Evolutionary conservation across 2,329 filamentous ascomycete genomes (phyloP), one percentile per base, ranked within the genome.

Genomic region (Lithohypha guttulata): DNA sequence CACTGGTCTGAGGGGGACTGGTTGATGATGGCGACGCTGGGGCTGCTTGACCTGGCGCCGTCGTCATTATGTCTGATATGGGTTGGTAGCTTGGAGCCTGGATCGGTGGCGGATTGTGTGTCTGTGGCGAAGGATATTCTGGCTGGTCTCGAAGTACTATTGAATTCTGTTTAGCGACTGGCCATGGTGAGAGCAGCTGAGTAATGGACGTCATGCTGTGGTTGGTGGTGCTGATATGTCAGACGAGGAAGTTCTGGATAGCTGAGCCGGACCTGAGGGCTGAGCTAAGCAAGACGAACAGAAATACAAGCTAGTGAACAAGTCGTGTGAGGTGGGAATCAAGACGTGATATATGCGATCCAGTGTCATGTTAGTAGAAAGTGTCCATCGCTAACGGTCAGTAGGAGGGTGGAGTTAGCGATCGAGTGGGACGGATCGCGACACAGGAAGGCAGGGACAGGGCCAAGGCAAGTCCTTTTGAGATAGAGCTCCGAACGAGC

Each of bases 161-260:
- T 36, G 49, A 46, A 42, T 50, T 42, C 32, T 48, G 48, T 49
- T 48, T 46, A 34, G 50, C 44, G 22, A 34, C 38, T 30, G 49
- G 49, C 48, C 46, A 50, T 32, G 49, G 49, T 21, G 49, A 52
- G 18, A 52, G 40, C 29, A 52, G 31, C 34, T 52, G 49, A 45
- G 48, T 52, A 33, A 52, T 52, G 17, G 49, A 52, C 34, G 49
- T 52, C 49, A 52, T 52, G 45, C 21, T 45, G 44, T 28, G 36
- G 37, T 19, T 25, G 34, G 22, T 22, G 15, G 28, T 38, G 32
- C 27, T 43, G 39, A 35, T 29, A 41, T 36, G 25, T 19, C 13
- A 17, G 23, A 28, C 4, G 14, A 10, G 13, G 25, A 30, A 41
- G 32, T n/a, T n/a, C n/a, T n/a, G n/a, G n/a, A n/a, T n/a, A n/a